Evolutionary conservation across 106 monocot species (phyloP).

Genomic region (Chionographis japonica): DNA sequence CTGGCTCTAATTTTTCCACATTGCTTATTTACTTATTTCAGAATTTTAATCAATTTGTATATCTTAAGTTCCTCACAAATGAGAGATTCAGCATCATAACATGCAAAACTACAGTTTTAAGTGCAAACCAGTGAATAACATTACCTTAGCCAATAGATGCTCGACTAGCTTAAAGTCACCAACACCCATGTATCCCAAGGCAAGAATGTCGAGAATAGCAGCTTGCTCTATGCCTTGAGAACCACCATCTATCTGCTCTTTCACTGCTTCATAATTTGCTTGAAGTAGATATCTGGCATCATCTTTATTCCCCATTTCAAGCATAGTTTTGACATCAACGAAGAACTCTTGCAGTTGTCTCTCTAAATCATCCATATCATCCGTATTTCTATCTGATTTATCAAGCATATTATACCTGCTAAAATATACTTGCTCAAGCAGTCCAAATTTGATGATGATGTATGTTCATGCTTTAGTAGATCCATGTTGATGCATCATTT

Average conservation of each 20-base stretch:
- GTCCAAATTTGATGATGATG: background rate
- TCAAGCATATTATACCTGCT: conserved; percentile 27
- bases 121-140: background rate
- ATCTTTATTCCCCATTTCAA: conserved; percentile 49
- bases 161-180: conserved; percentile 44
- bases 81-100: too few species aligned
- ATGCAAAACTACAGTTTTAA: too few species aligned
- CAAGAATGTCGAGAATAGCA: conserved; percentile 69
- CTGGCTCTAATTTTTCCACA: too few species aligned
- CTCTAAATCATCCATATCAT: conserved; percentile 45
- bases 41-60: too few species aligned
- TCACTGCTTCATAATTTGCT: conserved; percentile 73
- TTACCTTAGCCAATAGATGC: conserved; percentile 58
- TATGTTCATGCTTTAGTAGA: background rate
- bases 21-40: too few species aligned
- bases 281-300: conserved; percentile 59
- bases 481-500: background rate
- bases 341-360: conserved; percentile 60
- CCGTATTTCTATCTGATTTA: conserved; percentile 8
- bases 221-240: conserved; percentile 67
- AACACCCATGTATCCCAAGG: conserved; percentile 61
- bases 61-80: too few species aligned
- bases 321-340: conserved; percentile 42
- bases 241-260: conserved; percentile 52
- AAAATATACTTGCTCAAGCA: background rate